Evolutionary conservation across 1,284 basidiomycete species (phyloP).

Genomic region (Phlebopus sp.): DNA sequence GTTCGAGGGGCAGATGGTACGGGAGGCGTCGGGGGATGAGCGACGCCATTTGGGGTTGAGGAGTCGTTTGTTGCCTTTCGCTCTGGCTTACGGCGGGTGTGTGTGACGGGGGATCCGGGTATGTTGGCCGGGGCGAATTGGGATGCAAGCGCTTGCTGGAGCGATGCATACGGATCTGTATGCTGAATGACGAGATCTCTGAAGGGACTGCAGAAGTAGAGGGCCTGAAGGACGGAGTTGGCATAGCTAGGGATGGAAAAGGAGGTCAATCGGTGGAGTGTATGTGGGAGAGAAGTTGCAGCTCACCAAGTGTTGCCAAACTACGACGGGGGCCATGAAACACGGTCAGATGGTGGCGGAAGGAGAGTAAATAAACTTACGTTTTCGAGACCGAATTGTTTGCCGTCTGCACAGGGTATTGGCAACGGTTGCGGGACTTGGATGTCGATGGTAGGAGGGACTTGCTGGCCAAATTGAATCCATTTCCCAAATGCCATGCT

Average conservation of each 20-base stretch:
- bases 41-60: constrained; percentile 17
- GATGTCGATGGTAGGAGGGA: constrained; percentile 24
- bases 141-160: constrained; percentile 15
- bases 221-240: constrained; percentile 95
- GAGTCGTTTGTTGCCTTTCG: constrained; percentile 41
- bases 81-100: constrained; percentile 46
- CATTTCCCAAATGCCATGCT: constrained; percentile 33
- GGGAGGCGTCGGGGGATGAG: constrained; percentile 29
- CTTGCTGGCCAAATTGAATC: constrained; percentile 36
- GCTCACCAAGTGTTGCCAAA: constrained; percentile 82
- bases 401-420: constrained; percentile 60
- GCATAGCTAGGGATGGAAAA: constrained; percentile 69
- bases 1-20: constrained; percentile 69
- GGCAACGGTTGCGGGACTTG: constrained; percentile 33
- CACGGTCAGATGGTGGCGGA: not conserved
- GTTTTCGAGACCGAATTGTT: constrained; percentile 91
- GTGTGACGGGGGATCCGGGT: constrained; percentile 27
- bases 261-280: constrained; percentile 16
- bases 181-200: constrained; percentile 70
- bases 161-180: constrained; percentile 40
- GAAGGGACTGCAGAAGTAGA: constrained; percentile 88
- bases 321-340: constrained; percentile 35
- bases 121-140: constrained; percentile 11
- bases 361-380: constrained; percentile 47
- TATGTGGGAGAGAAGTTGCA: constrained; percentile 3